Conservation (phyloP, 2,329 filamentous ascomycete species). For the Clonostachys sp. region DNA sequence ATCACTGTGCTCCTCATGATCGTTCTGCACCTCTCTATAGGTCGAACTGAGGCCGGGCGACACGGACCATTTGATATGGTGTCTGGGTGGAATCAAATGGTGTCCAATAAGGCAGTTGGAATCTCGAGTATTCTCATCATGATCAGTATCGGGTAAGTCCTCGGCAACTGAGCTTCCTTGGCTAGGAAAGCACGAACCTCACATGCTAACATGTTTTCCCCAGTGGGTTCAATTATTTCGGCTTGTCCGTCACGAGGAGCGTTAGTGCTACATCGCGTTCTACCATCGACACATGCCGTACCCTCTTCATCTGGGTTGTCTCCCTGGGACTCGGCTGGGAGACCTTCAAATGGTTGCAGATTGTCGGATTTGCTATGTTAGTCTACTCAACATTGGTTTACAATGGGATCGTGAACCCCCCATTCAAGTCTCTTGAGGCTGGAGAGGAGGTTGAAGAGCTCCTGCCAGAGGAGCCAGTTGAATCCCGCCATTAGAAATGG, state of each 20-base stretch:
- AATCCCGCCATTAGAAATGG: constrained; percentile 42
- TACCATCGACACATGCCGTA: constrained; percentile 96
- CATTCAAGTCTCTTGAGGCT: constrained; percentile 62
- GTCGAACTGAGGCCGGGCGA: constrained; percentile 66
- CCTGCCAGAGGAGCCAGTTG: constrained; percentile 78
- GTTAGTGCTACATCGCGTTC: constrained; percentile 91
- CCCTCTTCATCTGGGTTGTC: constrained; percentile 96
- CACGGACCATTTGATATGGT: constrained; percentile 87
- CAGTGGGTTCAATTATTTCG: constrained; percentile 98
- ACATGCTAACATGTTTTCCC: constrained; percentile 9
- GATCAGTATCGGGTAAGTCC: constrained; percentile 83
- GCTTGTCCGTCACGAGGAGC: constrained; percentile 81
- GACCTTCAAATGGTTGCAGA: constrained; percentile 94
- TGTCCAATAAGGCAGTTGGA: constrained; percentile 64
- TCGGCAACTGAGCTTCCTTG: neutral
- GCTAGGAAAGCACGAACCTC: neutral
- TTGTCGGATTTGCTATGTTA: constrained; percentile 79
- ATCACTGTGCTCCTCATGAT: constrained; percentile 78
- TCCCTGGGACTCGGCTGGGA: constrained; percentile 94
- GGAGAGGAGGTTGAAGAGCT: constrained; percentile 56
- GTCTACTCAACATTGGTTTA: constrained; percentile 97
- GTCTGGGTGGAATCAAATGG: constrained; percentile 81
- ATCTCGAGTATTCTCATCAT: constrained; percentile 86
- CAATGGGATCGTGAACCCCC: constrained; percentile 87
- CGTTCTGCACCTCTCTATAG: constrained; percentile 72